phyloP scores from a whole-genome alignment of 306 rosid species.

The Acacia crassicarpa region DNA sequence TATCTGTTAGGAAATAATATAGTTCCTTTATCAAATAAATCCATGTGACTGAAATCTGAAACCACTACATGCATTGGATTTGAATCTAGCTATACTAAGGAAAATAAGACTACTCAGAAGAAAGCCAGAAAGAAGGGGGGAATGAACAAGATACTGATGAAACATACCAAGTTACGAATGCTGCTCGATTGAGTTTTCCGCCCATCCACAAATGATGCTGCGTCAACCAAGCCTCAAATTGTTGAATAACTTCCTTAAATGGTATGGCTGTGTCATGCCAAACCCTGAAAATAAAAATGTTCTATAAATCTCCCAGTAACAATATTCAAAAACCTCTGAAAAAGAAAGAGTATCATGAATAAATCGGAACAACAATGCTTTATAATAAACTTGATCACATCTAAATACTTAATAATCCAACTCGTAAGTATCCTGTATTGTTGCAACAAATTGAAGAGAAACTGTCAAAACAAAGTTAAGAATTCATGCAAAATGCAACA shows the following conservation, averaged over 20 bases:
- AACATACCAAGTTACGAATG: constrained; percentile 82
- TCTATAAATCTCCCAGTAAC: background rate
- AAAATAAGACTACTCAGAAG: constrained; percentile 5
- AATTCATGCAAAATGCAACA: constrained; percentile 19
- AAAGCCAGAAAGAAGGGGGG: background rate
- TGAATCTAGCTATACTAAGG: background rate
- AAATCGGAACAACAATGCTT: background rate
- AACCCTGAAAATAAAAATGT: constrained; percentile 50
- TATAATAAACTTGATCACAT: background rate
- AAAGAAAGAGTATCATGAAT: background rate
- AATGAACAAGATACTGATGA: constrained; percentile 17
- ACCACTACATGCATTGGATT: background rate
- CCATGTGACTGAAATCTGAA: background rate
- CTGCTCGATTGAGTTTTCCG: constrained; percentile 62
- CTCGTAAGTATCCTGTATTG: background rate
- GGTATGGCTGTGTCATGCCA: constrained; percentile 95
- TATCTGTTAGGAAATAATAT: background rate
- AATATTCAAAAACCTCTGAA: background rate
- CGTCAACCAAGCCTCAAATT: constrained; percentile 81
- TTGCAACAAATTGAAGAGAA: background rate
- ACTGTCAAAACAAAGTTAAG: background rate
- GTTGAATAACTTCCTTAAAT: constrained; percentile 70
- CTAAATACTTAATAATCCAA: background rate
- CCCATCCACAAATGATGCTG: constrained; percentile 68
- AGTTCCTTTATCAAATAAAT: background rate